phyloP scores from a whole-genome alignment of 2,329 filamentous ascomycete genomes.

The Penicillium sp. region DNA sequence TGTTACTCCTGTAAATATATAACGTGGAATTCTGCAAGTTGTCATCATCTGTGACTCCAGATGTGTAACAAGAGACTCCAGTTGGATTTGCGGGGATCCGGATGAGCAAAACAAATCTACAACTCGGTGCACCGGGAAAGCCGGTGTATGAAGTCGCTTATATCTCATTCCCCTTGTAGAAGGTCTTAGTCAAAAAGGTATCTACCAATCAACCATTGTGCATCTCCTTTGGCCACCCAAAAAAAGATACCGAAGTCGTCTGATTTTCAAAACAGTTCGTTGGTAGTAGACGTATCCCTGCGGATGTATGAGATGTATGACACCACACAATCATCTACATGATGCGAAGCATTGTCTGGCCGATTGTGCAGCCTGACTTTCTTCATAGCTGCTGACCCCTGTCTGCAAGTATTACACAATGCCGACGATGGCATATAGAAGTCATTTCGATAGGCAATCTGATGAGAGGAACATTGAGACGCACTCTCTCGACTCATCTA shows the following conservation, averaged over 20 bases:
- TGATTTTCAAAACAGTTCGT: constrained; percentile 12
- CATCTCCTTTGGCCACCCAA: background rate
- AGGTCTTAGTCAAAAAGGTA: background rate
- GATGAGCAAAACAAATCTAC: background rate
- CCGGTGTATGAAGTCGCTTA: background rate
- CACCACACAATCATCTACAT: constrained; percentile 15
- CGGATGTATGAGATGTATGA: constrained; percentile 16
- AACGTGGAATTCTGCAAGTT: background rate
- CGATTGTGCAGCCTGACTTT: constrained; percentile 8
- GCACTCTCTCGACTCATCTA: constrained; percentile 2
- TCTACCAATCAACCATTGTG: background rate
- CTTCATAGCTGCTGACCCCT: constrained; percentile 9
- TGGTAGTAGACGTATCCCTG: constrained; percentile 9
- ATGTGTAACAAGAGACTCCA: background rate
- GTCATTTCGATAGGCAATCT: constrained; percentile 3
- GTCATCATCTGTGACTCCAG: background rate
- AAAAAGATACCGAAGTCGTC: background rate
- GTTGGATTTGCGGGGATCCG: background rate
- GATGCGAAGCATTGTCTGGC: constrained; percentile 12
- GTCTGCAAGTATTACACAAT: constrained; percentile 2
- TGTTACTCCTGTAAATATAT: background rate
- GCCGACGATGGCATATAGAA: constrained; percentile 1
- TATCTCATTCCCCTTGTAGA: background rate
- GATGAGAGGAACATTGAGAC: constrained; percentile 5
- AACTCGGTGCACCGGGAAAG: background rate